Evolutionary conservation across 2,329 filamentous ascomycete genomes (phyloP).

Genomic region (Cercospora citrullina): DNA sequence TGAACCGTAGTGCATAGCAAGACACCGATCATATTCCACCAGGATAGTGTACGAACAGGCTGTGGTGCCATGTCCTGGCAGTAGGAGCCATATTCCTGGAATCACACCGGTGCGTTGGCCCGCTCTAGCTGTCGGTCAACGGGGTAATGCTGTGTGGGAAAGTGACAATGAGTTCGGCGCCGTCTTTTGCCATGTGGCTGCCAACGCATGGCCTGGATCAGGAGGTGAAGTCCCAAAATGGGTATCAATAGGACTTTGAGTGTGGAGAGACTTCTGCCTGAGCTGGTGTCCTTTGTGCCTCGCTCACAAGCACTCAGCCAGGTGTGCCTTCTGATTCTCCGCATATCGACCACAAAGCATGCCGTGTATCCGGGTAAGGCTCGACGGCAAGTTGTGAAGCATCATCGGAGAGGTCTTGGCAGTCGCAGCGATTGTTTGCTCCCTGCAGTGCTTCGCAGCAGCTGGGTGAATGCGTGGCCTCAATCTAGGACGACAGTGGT

Average conservation of each 20-base stretch:
- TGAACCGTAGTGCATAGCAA: background rate
- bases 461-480: background rate
- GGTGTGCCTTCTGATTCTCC: background rate
- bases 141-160: background rate
- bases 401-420: background rate
- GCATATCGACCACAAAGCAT: background rate
- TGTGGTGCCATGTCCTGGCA: background rate
- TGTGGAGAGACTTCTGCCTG: conserved; percentile 12
- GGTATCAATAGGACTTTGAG: conserved; percentile 27
- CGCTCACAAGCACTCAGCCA: background rate
- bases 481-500: background rate
- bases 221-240: conserved; percentile 15
- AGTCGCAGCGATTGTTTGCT: background rate
- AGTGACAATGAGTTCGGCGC: conserved; percentile 9
- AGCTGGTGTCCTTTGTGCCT: background rate
- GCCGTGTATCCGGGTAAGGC: background rate
- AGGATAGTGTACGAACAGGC: background rate
- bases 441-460: background rate
- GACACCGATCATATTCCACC: background rate
- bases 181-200: conserved; percentile 17
- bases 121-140: background rate
- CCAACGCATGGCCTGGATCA: conserved; percentile 9
- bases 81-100: background rate
- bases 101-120: background rate
- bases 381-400: background rate